Base-by-base conservation (phyloP, 225 moss, liverwort and hornwort genomes). In the Takakia lepidozioides region DNA sequence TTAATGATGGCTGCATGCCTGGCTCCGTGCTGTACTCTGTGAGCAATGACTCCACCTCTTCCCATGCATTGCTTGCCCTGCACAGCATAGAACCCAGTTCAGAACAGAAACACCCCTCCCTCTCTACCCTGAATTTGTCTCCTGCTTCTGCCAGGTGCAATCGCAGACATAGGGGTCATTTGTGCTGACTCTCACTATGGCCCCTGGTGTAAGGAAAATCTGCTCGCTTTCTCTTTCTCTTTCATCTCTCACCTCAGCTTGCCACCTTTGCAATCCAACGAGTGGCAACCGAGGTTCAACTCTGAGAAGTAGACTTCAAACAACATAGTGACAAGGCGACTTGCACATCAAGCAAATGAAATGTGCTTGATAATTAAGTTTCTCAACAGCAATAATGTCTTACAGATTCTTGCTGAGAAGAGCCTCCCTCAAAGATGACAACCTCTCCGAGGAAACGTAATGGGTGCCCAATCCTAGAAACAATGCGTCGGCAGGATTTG, bases 401-500 rank as follows among this genome's bases (percentile, higher is more conserved):
- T 76, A 90, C 90, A 69, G 61, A 47, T 64, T 63, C 52, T 70
- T 48, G 27, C 69, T 68, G 57, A 68, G 60, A 46, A 90, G 80
- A 49, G 80, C 69, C 46, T 78, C 65, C 64, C 68, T 78, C 56
- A 98, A 62, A 57, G 84, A 70, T 40, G 78, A n/a, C 49, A 98
- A 46, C 41, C 70, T 86, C 59, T 69, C 50, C 35, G 82, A 75
- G 26, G 86, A 82, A 56, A 95, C 80, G 51, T 80, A 90, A 60
- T 95, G 95, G 49, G 90, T 95, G 22, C 84, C 90, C 72, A 90
- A 60, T 46, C 84, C 80, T 39, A 72, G 72, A 52, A 66, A 90
- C 59, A 95, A 64, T 63, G 95, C 90, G 75, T 95, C 90, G 27
- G 90, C 84, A 45, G 95, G 82, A 63, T 75, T 82, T 38, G 46